phyloP scores from a whole-genome alignment of 148 eudicot species.

The Amaranthus palmeri region DNA sequence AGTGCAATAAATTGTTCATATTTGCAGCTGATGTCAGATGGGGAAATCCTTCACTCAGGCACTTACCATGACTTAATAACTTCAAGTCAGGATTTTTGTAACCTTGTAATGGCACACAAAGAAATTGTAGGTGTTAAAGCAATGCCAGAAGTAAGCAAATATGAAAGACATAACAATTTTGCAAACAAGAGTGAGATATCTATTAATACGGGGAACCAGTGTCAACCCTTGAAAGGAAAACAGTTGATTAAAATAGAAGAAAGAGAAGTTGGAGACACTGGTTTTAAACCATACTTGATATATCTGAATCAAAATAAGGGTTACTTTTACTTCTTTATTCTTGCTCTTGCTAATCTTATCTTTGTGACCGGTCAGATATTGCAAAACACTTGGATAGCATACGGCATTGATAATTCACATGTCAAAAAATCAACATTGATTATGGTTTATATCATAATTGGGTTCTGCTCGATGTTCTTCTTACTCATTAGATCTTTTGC shows the following conservation, averaged over 20 bases:
- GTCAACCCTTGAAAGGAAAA: conserved; percentile 29
- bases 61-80: conserved; percentile 52
- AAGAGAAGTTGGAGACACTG: conserved; percentile 68
- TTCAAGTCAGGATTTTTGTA: conserved; percentile 55
- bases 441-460: conserved; percentile 56
- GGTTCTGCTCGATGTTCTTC: conserved; percentile 37
- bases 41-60: conserved; percentile 60
- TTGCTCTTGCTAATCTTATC: conserved; percentile 38
- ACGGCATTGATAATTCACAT: conserved; percentile 57
- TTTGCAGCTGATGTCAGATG: conserved; percentile 78
- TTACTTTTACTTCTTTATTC: conserved; percentile 39
- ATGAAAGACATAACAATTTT: conserved; percentile 20
- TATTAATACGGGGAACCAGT: conserved; percentile 21
- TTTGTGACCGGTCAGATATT: conserved; percentile 55
- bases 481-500: conserved; percentile 48
- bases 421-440: conserved; percentile 53
- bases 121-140: conserved; percentile 74
- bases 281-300: conserved; percentile 57
- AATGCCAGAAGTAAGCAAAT: conserved; percentile 32
- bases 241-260: conserved; percentile 85
- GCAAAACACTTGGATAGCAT: conserved; percentile 90
- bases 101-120: conserved; percentile 82
- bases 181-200: conserved; percentile 34
- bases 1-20: conserved; percentile 1
- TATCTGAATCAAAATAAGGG: conserved; percentile 70